Percentiles rank a stretch among this genome's conserved stretches.
Evolutionary conservation across 352 stramenopile genomes (phyloP).

Genomic region (Pythium folliculosum): DNA sequence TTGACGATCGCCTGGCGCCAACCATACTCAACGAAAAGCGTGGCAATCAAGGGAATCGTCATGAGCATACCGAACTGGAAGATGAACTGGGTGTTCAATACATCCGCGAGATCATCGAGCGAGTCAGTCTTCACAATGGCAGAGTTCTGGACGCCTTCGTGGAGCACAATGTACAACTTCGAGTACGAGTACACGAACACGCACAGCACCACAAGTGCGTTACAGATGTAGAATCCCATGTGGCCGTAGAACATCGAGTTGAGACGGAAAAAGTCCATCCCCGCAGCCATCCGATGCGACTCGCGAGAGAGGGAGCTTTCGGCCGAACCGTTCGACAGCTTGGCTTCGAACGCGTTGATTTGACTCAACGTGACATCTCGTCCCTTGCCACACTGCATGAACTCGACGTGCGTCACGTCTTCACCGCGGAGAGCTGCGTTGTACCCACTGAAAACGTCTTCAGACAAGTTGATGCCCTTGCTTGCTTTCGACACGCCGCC

Average conservation of each 20-base stretch:
- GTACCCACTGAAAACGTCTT: conserved; percentile 90
- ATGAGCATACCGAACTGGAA: conserved; percentile 91
- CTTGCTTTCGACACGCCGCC: conserved; percentile 86
- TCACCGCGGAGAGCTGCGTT: conserved; percentile 79
- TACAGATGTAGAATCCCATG: conserved; percentile 90
- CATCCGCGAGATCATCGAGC: conserved; percentile 71
- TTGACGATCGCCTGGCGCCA: conserved; percentile 82
- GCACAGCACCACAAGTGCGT: conserved; percentile 77
- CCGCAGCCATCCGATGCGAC: conserved; percentile 74
- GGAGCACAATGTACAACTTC: conserved; percentile 87
- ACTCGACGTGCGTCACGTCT: conserved; percentile 80
- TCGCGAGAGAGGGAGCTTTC: conserved; percentile 84
- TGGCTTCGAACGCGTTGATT: conserved; percentile 88
- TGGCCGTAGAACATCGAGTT: conserved; percentile 91
- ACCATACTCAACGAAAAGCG: conserved; percentile 80
- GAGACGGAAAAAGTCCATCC: conserved; percentile 89
- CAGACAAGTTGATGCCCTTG: conserved; percentile 88
- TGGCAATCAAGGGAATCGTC: conserved; percentile 84
- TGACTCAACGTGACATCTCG: conserved; percentile 88
- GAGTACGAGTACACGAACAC: conserved; percentile 83
- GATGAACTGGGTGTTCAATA: conserved; percentile 87
- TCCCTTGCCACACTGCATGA: conserved; percentile 89
- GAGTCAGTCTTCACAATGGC: conserved; percentile 77
- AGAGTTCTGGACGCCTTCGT: conserved; percentile 66
- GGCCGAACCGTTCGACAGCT: conserved; percentile 79